A percentile compares a stretch with the other conserved stretches of the same genome.
Evolutionary conservation across 2,329 filamentous ascomycete genomes (phyloP).

Genomic region (Verticillium tricorpus): DNA sequence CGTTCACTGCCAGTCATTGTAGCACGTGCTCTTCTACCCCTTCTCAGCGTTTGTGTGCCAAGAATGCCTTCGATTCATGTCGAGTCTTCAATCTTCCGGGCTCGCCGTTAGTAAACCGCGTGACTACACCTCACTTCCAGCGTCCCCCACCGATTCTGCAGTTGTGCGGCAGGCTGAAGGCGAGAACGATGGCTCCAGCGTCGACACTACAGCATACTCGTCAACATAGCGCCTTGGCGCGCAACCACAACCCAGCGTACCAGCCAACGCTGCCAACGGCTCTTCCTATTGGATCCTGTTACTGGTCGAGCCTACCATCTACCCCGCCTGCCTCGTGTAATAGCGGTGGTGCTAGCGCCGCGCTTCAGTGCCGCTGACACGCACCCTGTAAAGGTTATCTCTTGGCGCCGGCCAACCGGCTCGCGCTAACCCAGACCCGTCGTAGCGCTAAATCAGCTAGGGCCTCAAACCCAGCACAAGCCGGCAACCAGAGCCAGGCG

Average conservation of each 20-base stretch:
- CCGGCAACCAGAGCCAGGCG: not conserved
- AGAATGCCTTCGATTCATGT: not conserved
- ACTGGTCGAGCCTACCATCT: not conserved
- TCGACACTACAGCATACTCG: not conserved
- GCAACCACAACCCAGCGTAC: not conserved
- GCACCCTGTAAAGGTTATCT: conserved; percentile 1
- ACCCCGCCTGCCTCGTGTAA: conserved; percentile 2
- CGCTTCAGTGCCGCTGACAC: conserved; percentile 2
- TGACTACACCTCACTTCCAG: not conserved
- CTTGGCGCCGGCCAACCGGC: not conserved
- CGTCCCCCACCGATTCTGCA: not conserved
- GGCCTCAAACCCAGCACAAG: not conserved
- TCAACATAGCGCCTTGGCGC: not conserved
- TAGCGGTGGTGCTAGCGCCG: not conserved
- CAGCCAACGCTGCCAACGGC: not conserved
- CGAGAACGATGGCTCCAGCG: not conserved
- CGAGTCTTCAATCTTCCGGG: not conserved
- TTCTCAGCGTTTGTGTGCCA: not conserved
- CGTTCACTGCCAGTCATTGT: not conserved
- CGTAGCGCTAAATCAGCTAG: not conserved
- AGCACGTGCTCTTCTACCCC: not conserved
- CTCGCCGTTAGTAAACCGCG: conserved; percentile 3
- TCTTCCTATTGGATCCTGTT: not conserved
- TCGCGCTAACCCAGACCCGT: not conserved
- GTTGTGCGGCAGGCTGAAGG: not conserved